Evolutionary conservation across 306 rosid species (phyloP), one percentile per base, ranked within the genome.

Genomic region (Senna tora): DNA sequence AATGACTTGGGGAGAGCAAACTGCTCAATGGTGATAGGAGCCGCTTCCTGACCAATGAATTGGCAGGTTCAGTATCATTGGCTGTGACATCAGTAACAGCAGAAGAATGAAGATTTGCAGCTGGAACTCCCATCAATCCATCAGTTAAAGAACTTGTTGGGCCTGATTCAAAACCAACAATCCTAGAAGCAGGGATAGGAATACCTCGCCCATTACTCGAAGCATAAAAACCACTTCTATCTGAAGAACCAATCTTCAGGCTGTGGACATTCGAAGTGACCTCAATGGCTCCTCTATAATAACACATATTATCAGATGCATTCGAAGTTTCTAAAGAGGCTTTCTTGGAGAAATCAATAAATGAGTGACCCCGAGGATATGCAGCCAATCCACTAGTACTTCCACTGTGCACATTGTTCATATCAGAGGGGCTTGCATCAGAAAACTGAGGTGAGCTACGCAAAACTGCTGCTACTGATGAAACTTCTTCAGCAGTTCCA

Each of bases 81-180:
- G 79, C 42, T n/a, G 77, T 30, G 30, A 66, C 73, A 75, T 66
- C 73, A 61, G 59, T 69, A 30, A 66, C 59, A 67, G 79, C 57
- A 15, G 84, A 50, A 67, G 91, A 79, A 61, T 47, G 79, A 66
- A 64, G 51, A 72, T 57, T 78, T 75, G 56, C 65, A 60, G 66
- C 81, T 58, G 86, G 54, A 78, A 75, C 72, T 60, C 69, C 70
- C 3, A 66, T 14, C 60, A 56, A 56, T 41, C 79, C 87, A 75
- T 90, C 92, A 47, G 49, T 64, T 30, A 53, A 13, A 78, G 88
- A 81, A 77, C 79, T 81, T 49, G 86, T 67, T 66, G 61, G 86
- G 19, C 85, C 84, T 13, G 97, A 82, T 77, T 86, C 79, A 75
- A 94, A 94, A 59, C 99, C 99, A 34, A 94, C 96, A 81, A 91